Base-by-base conservation (phyloP, 2,329 filamentous ascomycete species). In the Rutstroemia sp. region DNA sequence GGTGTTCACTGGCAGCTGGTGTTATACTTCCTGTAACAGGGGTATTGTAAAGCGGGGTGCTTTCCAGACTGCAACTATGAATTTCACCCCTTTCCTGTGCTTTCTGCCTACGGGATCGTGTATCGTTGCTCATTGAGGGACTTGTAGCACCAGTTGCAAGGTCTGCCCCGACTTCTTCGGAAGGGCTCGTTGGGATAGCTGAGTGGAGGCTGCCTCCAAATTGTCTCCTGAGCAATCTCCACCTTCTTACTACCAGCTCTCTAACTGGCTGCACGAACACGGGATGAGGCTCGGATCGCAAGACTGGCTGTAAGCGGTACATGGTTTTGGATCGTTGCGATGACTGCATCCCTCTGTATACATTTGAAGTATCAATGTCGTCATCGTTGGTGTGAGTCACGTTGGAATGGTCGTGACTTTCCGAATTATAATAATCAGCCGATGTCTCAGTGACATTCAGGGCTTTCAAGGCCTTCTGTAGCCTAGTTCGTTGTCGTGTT, bases 241-340 rank as follows among this genome's bases (percentile, higher is more conserved):
- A 70, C 50, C 62, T 59, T 48, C 63, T 66, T 4, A 68, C 65
- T 3, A 67, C 65, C 7, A 68, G 53, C 39, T 69, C 65, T 38
- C 60, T 63, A 2, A 67, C 66, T 4, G 66, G 66, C 39, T 69
- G 66, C 4, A 69, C 58, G 37, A 65, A 69, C 4, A 67, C 61
- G 18, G 62, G 63, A 52, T 67, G 66, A 12, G 63, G 63, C 23
- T 68, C 66, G 1, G 65, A 67, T 6, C 61, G 60, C 25, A 68
- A 58, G 8, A 63, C 56, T 21, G 65, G 57, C 10, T 66, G 61
- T 14, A 67, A 41, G 6, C 57, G 58, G 47, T 65, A 63, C 10
- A 63, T 63, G 10, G 59, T 52, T 18, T 10, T 45, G 10, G 39
- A 18, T 45, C 25, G 45, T 18, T 19, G 42, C 3, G 44, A 27